Percentiles rank a stretch among this genome's conserved stretches.
Evolutionary conservation across 495 filamentous ascomycete genomes (phyloP).

Genomic region (Talaromyces wortmannii): DNA sequence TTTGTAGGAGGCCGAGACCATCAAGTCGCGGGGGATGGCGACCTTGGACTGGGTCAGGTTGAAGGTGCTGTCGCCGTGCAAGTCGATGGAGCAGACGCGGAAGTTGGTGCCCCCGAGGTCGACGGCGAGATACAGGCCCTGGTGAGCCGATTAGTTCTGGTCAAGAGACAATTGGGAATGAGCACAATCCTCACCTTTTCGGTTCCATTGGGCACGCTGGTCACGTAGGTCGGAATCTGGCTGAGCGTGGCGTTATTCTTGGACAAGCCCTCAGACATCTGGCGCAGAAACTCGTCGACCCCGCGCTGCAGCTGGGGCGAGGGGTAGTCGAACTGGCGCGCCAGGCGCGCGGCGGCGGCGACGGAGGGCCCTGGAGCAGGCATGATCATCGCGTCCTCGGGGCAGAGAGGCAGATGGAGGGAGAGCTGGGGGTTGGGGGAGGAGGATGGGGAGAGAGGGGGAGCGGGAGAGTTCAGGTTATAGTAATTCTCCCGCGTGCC

Average conservation of each 20-base stretch:
- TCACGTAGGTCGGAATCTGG: slow-evolving; percentile 97
- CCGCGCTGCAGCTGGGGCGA: slow-evolving; percentile 70
- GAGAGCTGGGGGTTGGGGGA: slow-evolving; percentile 3
- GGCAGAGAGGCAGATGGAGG: slow-evolving; percentile 1
- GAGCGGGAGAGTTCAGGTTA: neutral
- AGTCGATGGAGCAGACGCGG: slow-evolving; percentile 87
- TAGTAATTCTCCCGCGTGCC: neutral
- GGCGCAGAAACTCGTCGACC: slow-evolving; percentile 74
- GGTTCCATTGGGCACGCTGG: slow-evolving; percentile 90
- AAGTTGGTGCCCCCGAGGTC: slow-evolving; percentile 98
- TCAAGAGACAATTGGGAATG: neutral
- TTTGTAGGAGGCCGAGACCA: slow-evolving; percentile 79
- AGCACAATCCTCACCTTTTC: slow-evolving; percentile 55
- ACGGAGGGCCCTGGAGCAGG: slow-evolving; percentile 2
- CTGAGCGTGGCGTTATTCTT: slow-evolving; percentile 74
- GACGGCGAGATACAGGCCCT: slow-evolving; percentile 94
- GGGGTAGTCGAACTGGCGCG: slow-evolving; percentile 79
- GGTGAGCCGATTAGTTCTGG: neutral
- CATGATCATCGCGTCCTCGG: slow-evolving; percentile 4
- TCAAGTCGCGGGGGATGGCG: slow-evolving; percentile 79
- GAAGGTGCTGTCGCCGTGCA: slow-evolving; percentile 91
- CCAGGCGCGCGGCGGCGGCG: slow-evolving; percentile 70
- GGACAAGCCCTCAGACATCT: slow-evolving; percentile 82
- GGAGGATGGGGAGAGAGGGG: neutral
- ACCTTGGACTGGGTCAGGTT: slow-evolving; percentile 87